Base-by-base conservation (phyloP, 495 filamentous ascomycete species). In the Xylaria bambusicola region DNA sequence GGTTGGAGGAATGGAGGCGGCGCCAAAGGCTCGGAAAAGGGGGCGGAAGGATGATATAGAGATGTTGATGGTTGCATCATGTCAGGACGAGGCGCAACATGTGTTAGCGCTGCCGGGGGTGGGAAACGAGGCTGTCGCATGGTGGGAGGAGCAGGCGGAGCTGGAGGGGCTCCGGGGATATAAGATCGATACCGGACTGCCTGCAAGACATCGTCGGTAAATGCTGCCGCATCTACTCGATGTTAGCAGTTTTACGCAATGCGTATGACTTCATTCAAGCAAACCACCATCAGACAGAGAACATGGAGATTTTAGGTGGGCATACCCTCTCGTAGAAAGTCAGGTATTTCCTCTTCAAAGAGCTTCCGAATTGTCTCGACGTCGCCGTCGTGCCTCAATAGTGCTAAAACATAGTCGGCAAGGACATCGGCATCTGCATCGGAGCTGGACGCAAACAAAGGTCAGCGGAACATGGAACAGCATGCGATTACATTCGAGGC, bases 391-490 rank as follows among this genome's bases (percentile, higher is more conserved):
- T 90, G 86, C 55, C 84, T 84, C 31, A 97, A 79, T 9, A 98
- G 84, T n/a, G 93, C 93, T 29, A 97, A 77, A 0, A 98, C 90
- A 68, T 97, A 98, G 68, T 98, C 94, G 29, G 92, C 93, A 15
- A 98, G 87, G 3, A 98, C 91, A 66, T 97, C 92, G 27, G 91
- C 87, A 71, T 98, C 94, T 47, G 93, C 94, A 72, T 97, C 94
- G 13, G 92, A 96, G 56, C 91, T 96, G 60, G 8, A 65, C 17
- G 26, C n/a, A 46, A 26, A 27, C n/a, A 57, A 44, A 52, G 36
- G 65, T 65, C 33, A 63, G 65, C 24, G 24, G 63, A 35, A 42
- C 24, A 18, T 23, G n/a, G 6, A 12, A 41, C 24, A 12, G 26
- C 7, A 36, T 13, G 26, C 12, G 0, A 8, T 41, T 48, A 10